These are phyloP conservation scores for Ustilago xerochloae DNA, from an alignment of 1,284 basidiomycete genomes.

Conservation along the genomic window DNA sequence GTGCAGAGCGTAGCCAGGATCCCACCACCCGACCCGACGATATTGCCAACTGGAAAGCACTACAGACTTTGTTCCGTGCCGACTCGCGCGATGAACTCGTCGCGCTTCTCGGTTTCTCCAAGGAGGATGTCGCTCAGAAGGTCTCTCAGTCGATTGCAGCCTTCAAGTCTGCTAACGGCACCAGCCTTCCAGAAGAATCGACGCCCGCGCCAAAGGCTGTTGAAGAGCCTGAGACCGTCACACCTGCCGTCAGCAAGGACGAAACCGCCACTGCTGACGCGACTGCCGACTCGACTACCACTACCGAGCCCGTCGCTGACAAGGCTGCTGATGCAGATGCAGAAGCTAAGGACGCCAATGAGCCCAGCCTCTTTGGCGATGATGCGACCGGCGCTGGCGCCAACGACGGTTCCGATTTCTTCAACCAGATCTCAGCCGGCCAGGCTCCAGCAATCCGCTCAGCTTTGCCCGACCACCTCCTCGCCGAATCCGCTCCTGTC, in stretches of 20 bases:
- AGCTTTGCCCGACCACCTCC: conserved; percentile 74
- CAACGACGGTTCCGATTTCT: conserved; percentile 84
- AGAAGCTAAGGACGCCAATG: conserved; percentile 69
- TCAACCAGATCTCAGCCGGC: conserved; percentile 76
- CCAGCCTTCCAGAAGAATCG: conserved; percentile 53
- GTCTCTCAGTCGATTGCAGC: conserved; percentile 84
- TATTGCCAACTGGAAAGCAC: conserved; percentile 79
- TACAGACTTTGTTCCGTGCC: conserved; percentile 87
- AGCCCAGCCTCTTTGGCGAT: conserved; percentile 86
- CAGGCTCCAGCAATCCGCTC: conserved; percentile 67
- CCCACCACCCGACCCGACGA: conserved; percentile 70
- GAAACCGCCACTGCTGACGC: conserved; percentile 69
- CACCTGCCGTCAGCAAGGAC: conserved; percentile 68
- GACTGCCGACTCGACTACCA: conserved; percentile 70
- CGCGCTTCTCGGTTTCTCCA: conserved; percentile 90
- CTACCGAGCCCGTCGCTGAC: conserved; percentile 1
- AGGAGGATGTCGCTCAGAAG: conserved; percentile 81
- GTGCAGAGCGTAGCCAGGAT: conserved; percentile 60
- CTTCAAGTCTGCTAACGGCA: conserved; percentile 69
- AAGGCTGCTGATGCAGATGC: conserved; percentile 69
- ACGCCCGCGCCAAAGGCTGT: conserved; percentile 66
- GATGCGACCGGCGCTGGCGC: conserved; percentile 72
- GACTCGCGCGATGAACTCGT: conserved; percentile 91
- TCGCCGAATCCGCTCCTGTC: conserved; percentile 73
- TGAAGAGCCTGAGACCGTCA: conserved; percentile 43